Evolutionary conservation across 306 rosid genomes (phyloP).

Genomic region (Amphicarpaea edgeworthii): DNA sequence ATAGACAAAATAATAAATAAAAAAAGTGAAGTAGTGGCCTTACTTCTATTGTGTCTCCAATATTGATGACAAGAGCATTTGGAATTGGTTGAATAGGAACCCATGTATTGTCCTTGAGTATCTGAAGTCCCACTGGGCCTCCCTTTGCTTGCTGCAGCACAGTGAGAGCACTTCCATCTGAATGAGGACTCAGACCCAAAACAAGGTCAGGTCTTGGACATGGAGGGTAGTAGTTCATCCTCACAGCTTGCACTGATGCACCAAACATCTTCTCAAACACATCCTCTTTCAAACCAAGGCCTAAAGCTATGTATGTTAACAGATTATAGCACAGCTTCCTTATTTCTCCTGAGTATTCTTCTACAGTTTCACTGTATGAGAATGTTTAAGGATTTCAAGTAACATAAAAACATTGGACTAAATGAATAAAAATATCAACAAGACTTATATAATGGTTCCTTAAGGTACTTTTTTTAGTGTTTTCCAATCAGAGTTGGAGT

Average conservation of each 20-base stretch:
- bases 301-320: conserved; percentile 69
- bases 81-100: conserved; percentile 81
- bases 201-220: conserved; percentile 98
- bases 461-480: not conserved
- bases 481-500: not conserved
- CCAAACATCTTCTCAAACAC: conserved; percentile 77
- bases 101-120: conserved; percentile 76
- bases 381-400: not conserved
- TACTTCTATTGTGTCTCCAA: conserved; percentile 94
- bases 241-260: conserved; percentile 87
- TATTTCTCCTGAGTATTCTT: conserved; percentile 73
- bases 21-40: conserved; percentile 43
- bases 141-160: conserved; percentile 89
- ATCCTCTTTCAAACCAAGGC: conserved; percentile 67
- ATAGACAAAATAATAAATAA: not conserved
- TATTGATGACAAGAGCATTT: conserved; percentile 89
- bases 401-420: not conserved
- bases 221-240: conserved; percentile 97
- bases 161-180: conserved; percentile 98
- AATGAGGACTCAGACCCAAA: conserved; percentile 95
- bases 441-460: not conserved
- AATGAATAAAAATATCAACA: not conserved
- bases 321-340: conserved; percentile 73
- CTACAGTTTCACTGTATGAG: conserved; percentile 77
- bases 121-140: conserved; percentile 86